Evolutionary conservation across 768 basidiomycete genomes (phyloP), one percentile per base, ranked within the genome.

Genomic region (Suillus paluster): DNA sequence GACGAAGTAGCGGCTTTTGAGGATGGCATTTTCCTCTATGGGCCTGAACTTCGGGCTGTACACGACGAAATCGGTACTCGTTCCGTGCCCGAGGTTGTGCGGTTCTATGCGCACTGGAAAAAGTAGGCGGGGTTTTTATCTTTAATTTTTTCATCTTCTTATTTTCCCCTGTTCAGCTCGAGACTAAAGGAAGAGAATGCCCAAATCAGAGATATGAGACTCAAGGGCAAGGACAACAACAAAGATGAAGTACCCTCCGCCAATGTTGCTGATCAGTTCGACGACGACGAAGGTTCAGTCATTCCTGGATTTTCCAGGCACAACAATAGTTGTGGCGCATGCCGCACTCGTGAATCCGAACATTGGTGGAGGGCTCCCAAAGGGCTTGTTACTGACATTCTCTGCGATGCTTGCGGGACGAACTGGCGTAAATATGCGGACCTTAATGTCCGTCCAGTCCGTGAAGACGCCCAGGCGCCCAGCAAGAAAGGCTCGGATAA

Each of bases 341-440:
- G 95, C 73, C 82, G 90, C 54, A 92, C 91, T 8, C 87, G 88
- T 59, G 91, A 94, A 63, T 91, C 91, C 7, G 81, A 81, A 41
- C 78, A 75, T 3, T 97, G 95, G 95, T 97, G 94, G 94, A 92
- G 91, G 72, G 94, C 94, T 15, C 95, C 95, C 3, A 92, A 92
- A 71, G 91, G 90, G 23, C 82, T 96, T n/a, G 74, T 81, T 0
- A 90, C 90, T 2, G 83, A 82, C 62, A 84, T 94, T 42, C 85
- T 97, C 58, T 97, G 95, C 71, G 92, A 96, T 50, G 81, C 75
- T 33, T 97, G 95, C 69, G 95, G 95, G 14, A 84, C 86, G 49
- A 91, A 90, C 65, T 97, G 94, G 90, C 82, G 95, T 67, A 97
- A 96, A 76, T 97, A 97, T 72, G 95, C 93, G 0, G 94, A 96